Percentiles rank a stretch among this genome's conserved stretches.
These are phyloP conservation scores for Macrophomina tecta DNA, from an alignment of 2,329 filamentous ascomycete species.

Conservation along the genomic window DNA sequence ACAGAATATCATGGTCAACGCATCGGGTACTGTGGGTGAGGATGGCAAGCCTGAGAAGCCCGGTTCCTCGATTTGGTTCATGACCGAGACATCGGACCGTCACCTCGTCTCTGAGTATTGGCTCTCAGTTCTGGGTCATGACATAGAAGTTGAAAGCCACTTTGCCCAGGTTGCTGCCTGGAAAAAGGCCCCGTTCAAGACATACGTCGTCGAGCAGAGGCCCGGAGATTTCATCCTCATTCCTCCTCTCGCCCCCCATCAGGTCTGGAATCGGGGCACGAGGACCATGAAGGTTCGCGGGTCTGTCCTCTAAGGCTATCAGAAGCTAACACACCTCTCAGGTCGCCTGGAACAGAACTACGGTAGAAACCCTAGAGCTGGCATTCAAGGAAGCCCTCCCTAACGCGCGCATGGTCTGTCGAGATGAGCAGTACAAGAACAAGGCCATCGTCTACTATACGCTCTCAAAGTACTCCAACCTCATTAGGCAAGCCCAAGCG, in stretches of 20 bases:
- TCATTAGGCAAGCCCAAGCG: constrained; percentile 64
- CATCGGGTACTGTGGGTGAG: constrained; percentile 69
- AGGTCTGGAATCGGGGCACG: constrained; percentile 97
- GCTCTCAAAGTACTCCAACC: constrained; percentile 73
- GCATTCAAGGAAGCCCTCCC: constrained; percentile 87
- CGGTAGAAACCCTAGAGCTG: constrained; percentile 85
- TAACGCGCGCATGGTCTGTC: constrained; percentile 86
- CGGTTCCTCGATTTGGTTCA: constrained; percentile 96
- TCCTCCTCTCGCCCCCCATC: constrained; percentile 90
- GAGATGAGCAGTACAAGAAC: constrained; percentile 98
- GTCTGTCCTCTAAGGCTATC: too few relatives aligned
- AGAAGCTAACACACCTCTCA: too few relatives aligned
- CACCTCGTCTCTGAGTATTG: constrained; percentile 93
- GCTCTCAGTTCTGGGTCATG: constrained; percentile 88
- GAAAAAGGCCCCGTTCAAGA: constrained; percentile 92
- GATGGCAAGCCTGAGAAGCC: constrained; percentile 74
- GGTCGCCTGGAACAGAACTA: constrained; percentile 96
- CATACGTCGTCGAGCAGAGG: constrained; percentile 89
- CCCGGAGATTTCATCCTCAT: constrained; percentile 93
- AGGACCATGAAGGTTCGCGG: constrained; percentile 76
- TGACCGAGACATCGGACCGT: constrained; percentile 95
- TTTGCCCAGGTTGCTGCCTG: constrained; percentile 95
- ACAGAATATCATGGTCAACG: constrained; percentile 98
- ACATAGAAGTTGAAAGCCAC: constrained; percentile 95
- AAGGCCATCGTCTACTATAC: constrained; percentile 94